phyloP scores from a whole-genome alignment of 192 early-diverging fungal species.

The Coemansia sp. region DNA sequence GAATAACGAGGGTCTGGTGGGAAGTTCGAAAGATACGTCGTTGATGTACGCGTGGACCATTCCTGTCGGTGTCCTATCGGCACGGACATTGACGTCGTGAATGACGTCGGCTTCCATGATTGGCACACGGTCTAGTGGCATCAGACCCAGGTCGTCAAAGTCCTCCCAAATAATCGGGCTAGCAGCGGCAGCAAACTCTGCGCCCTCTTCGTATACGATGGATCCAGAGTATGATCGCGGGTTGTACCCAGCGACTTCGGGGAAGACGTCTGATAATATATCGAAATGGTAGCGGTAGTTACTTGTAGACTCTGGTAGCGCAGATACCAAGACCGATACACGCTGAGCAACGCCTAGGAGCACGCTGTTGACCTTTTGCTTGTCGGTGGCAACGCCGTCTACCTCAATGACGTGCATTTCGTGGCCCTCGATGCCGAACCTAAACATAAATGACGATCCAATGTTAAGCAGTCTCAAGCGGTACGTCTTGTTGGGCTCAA shows the following conservation, averaged over 20 bases:
- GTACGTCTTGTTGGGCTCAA: conserved; percentile 77
- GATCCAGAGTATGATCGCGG: conserved; percentile 57
- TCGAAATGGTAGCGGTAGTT: conserved; percentile 73
- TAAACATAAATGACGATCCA: conserved; percentile 66
- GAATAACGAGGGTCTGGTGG: conserved; percentile 63
- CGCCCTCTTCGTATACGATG: conserved; percentile 53
- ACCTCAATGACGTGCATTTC: conserved; percentile 76
- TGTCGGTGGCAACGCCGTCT: conserved; percentile 67
- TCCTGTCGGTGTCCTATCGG: conserved; percentile 58
- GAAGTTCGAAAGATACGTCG: conserved; percentile 63
- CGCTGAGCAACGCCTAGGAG: conserved; percentile 76
- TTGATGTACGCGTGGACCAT: conserved; percentile 75
- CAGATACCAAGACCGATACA: conserved; percentile 76
- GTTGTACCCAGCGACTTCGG: conserved; percentile 57
- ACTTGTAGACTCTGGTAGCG: conserved; percentile 52
- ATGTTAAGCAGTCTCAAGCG: conserved; percentile 79
- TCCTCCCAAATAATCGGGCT: conserved; percentile 28
- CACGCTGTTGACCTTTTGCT: conserved; percentile 57
- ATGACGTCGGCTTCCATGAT: conserved; percentile 41
- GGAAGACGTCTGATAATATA: conserved; percentile 71
- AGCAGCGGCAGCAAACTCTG: background rate
- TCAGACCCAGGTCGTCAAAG: conserved; percentile 61
- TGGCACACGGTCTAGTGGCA: conserved; percentile 47
- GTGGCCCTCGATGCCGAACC: conserved; percentile 77
- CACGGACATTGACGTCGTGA: conserved; percentile 34